Evolutionary conservation across 768 basidiomycete species (phyloP).

Genomic region (Boletus vermiculosoides): DNA sequence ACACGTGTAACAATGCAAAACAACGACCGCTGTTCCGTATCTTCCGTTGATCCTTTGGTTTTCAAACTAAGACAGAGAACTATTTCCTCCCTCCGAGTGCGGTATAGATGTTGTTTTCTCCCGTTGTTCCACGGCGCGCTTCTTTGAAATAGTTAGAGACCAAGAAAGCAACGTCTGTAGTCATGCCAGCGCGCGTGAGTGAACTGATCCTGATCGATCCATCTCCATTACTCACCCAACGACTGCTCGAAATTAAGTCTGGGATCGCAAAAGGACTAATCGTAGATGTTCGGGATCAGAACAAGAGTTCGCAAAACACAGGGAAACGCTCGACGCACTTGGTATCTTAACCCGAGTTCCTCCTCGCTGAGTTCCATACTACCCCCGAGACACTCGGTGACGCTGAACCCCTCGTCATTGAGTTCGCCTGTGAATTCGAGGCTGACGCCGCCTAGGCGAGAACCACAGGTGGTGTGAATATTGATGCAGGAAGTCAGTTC

Average conservation of each 20-base stretch:
- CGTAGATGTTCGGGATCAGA: conserved; percentile 1
- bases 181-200: neutral
- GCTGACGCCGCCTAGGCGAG: conserved; percentile 79
- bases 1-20: conserved; percentile 8
- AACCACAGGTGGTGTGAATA: conserved; percentile 73
- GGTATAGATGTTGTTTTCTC: conserved; percentile 28
- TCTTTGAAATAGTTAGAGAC: conserved; percentile 80
- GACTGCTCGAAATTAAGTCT: conserved; percentile 92
- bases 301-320: neutral
- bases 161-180: conserved; percentile 80
- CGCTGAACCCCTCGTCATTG: conserved; percentile 87
- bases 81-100: conserved; percentile 30
- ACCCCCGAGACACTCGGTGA: conserved; percentile 95
- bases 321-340: conserved; percentile 43
- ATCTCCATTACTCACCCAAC: conserved; percentile 58
- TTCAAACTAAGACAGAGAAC: neutral
- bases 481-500: conserved; percentile 81
- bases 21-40: neutral
- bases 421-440: conserved; percentile 93
- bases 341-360: conserved; percentile 86
- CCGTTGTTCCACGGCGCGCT: conserved; percentile 43
- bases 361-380: conserved; percentile 94
- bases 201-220: neutral
- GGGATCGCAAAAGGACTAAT: conserved; percentile 89
- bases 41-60: conserved; percentile 16